Base-by-base conservation (phyloP, 352 stramenopile genomes). In the Globisporangium nagaii region DNA sequence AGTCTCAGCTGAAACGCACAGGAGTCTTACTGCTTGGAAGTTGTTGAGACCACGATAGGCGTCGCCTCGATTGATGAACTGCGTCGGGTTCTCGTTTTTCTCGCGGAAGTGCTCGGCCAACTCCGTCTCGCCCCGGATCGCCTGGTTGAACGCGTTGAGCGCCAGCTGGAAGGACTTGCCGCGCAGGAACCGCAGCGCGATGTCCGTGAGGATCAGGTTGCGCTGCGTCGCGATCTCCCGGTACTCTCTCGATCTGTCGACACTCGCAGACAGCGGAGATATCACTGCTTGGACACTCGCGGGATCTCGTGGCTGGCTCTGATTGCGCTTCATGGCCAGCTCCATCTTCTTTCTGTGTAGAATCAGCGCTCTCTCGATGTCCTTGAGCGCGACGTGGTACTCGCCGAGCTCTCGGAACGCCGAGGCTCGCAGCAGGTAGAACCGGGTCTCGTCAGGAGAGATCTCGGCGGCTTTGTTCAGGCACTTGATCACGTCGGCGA, bases 81-180 rank as follows among this genome's bases (percentile, higher is more conserved):
- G 79, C 49, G 81, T 71, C 2, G 82, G 67, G 47, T 82, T 79
- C 20, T 63, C 45, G 15, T 70, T 66, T 12, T 68, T 49, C 20
- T 84, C 79, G 9, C 64, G 60, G 32, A 79, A 83, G n/a, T 66
- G 67, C 25, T 77, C 58, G 2, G 60, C 36, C 3, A 90, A 56
- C 42, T 86, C 70, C 19, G 63, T 55, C 25, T 90, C 74, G 10
- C 73, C 63, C 22, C 70, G 73, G 28, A 93, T 88, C 20, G 80
- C 77, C 54, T 90, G 73, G 53, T 93, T 93, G 68, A 90, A 86
- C 28, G 79, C 75, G 36, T 90, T 93, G 28, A 91, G 69, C 35
- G 79, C 79, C 8, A 89, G 64, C 11, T 95, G 76, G 35, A 69
- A 90, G 6, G 70, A 74, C n/a, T 84, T 73, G 32, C 79, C 60